Conservation (phyloP, 352 stramenopile species). For the Globisporangium nunn region DNA sequence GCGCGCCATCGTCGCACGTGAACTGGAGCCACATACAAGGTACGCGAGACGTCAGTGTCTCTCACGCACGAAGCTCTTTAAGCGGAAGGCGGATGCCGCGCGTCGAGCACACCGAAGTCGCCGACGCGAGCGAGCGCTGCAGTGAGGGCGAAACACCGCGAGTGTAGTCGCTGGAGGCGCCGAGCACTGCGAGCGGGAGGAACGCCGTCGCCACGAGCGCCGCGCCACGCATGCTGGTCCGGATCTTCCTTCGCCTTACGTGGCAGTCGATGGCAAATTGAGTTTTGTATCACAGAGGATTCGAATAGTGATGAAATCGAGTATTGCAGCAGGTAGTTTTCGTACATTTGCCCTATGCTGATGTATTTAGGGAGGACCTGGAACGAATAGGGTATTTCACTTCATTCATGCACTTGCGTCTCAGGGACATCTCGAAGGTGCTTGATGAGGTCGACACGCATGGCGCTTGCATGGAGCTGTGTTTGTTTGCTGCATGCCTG, state of each 20-base stretch:
- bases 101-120: conserved; percentile 26
- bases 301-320: not conserved
- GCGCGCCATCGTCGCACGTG: conserved; percentile 52
- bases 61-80: too few relatives aligned
- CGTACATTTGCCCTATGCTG: too few relatives aligned
- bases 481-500: too few relatives aligned
- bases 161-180: conserved; percentile 15
- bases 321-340: not conserved
- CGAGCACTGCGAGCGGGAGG: conserved; percentile 11
- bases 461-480: too few relatives aligned
- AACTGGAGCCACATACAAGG: conserved; percentile 29
- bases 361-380: too few relatives aligned
- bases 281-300: not conserved
- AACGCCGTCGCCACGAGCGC: conserved; percentile 7
- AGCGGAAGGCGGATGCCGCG: not conserved
- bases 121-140: conserved; percentile 26
- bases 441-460: too few relatives aligned
- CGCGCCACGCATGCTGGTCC: not conserved
- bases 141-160: conserved; percentile 33
- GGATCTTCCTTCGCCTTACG: not conserved
- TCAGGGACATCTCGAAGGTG: too few relatives aligned
- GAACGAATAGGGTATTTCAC: too few relatives aligned
- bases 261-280: not conserved
- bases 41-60: conserved; percentile 4
- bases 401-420: too few relatives aligned